Evolutionary conservation across 176 grass and related monocot species (phyloP).

Genomic region (Avena sativa): DNA sequence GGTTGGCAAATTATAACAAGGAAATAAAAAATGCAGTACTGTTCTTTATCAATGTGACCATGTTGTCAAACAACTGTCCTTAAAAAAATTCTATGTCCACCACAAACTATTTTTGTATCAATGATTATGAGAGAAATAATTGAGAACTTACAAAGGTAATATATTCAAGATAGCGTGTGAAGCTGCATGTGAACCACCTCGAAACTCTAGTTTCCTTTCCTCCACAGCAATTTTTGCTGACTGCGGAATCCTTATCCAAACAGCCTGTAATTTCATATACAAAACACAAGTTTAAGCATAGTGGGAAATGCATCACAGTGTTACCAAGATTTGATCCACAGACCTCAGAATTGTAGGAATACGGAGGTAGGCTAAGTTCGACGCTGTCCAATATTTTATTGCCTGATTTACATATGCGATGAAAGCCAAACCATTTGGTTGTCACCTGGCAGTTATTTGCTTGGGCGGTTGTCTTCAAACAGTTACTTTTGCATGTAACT

Average conservation of each 20-base stretch:
- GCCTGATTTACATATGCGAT: constrained; percentile 79
- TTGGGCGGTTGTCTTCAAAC: constrained; percentile 74
- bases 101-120: neutral
- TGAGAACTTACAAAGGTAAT: constrained; percentile 70
- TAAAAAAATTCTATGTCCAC: neutral
- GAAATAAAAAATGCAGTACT: neutral
- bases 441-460: constrained; percentile 85
- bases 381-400: constrained; percentile 77
- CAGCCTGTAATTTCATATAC: constrained; percentile 59
- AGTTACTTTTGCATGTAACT: constrained; percentile 45
- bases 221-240: constrained; percentile 72
- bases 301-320: constrained; percentile 23
- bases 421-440: constrained; percentile 98
- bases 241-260: constrained; percentile 74
- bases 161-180: constrained; percentile 86
- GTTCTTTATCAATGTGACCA: neutral
- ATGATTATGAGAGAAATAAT: constrained; percentile 11
- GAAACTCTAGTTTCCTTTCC: constrained; percentile 61
- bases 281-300: constrained; percentile 23
- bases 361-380: constrained; percentile 75
- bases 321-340: constrained; percentile 33
- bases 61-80: constrained; percentile 13
- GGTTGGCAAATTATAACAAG: constrained; percentile 9
- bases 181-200: constrained; percentile 83
- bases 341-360: constrained; percentile 84